Evolutionary conservation across 108 stramenopile species (phyloP), one percentile per base, ranked within the genome.

Genomic region (Nitzschia inconspicua): DNA sequence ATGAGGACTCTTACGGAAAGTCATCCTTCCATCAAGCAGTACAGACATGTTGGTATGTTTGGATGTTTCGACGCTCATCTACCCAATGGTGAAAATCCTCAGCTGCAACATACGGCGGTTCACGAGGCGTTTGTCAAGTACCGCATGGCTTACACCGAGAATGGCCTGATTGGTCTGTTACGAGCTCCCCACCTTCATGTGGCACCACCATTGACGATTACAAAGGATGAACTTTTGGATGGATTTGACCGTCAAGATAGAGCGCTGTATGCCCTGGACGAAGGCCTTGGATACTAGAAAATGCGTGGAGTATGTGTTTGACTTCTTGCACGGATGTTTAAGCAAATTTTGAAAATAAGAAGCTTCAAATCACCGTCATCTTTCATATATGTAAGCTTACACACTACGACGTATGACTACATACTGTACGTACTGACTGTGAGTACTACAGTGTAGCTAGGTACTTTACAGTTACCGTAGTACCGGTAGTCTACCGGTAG

Each of bases 171-270:
- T 29, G 79, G 79, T 20, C 49, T 84, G 25, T 73, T 77, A 51
- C 64, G 83, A 35, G 70, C 73, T 41, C 79, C 79, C n/a, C 68
- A 77, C 63, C 67, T 84, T 51, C 83, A 84, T 49, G 69, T 73
- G 43, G 79, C 79, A 13, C 83, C 83, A 36, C 83, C 83, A 14
- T 74, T 84, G 37, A 65, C 62, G 31, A 60, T 32, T 26, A 75
- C 31, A 16, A 70, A 77, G 53, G 70, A 68, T n/a, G 79, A 84
- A 63, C 44, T 84, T 28, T 36, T 58, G 24, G 83, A 84, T 61
- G 83, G 83, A 34, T 84, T 84, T 49, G 70, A 76, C 23, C 73
- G 79, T 2, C 63, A 76, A 3, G 72, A 78, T 48, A 51, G 63
- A 34, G 73, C 83, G 6, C 27, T 84, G 44, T 20, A 51, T 50